phyloP scores from a whole-genome alignment of 139 green algal genomes.

The Asterochloris sp. region DNA sequence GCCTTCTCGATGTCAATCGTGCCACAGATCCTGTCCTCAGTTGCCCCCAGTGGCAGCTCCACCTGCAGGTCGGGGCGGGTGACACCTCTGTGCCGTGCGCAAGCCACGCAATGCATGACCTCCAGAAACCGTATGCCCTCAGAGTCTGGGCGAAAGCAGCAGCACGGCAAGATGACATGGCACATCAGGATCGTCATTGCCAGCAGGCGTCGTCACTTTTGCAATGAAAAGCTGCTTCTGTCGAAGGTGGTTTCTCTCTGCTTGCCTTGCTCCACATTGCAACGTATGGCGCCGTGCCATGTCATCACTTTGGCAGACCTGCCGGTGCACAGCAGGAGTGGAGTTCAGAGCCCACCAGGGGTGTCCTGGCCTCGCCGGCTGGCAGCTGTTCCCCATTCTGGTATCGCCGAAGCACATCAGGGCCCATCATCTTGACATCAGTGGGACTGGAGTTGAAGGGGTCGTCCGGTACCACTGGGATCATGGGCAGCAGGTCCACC shows the following conservation, averaged over 20 bases:
- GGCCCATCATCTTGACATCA: slow-evolving; percentile 82
- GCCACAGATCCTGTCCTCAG: slow-evolving; percentile 91
- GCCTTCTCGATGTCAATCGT: slow-evolving; percentile 96
- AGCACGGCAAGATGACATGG: too few relatives aligned
- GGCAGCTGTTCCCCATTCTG: slow-evolving; percentile 58
- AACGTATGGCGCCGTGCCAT: too few relatives aligned
- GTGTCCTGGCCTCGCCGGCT: slow-evolving; percentile 56
- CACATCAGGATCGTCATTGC: too few relatives aligned
- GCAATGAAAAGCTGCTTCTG: too few relatives aligned
- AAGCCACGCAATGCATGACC: too few relatives aligned
- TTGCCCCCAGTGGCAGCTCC: slow-evolving; percentile 84
- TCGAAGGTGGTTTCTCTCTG: too few relatives aligned
- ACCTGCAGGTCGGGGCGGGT: slow-evolving; percentile 29
- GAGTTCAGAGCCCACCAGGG: slow-evolving; percentile 50
- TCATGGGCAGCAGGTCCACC: slow-evolving; percentile 83
- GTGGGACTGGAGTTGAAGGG: slow-evolving; percentile 86
- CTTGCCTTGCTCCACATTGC: too few relatives aligned
- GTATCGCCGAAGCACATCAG: slow-evolving; percentile 38
- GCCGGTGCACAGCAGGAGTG: not conserved
- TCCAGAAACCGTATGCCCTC: too few relatives aligned
- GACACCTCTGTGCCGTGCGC: too few relatives aligned
- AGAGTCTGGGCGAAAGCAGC: too few relatives aligned
- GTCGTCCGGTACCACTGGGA: slow-evolving; percentile 83
- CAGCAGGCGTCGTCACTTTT: too few relatives aligned
- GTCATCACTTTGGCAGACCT: too few relatives aligned